Evolutionary conservation across 2,329 filamentous ascomycete species (phyloP).

Genomic region (Coniella vitis): DNA sequence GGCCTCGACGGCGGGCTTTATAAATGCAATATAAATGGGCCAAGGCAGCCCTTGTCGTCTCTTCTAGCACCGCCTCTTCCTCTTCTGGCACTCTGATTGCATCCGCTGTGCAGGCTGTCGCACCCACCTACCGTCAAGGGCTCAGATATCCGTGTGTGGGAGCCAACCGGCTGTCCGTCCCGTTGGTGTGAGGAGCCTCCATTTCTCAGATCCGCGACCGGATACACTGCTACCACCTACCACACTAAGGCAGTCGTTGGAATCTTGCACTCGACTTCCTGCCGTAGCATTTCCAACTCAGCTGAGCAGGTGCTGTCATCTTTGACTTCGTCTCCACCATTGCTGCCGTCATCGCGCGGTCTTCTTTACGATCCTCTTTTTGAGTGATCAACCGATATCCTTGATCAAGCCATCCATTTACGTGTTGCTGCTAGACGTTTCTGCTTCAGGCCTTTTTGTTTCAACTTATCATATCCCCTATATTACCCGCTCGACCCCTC

Average conservation of each 20-base stretch:
- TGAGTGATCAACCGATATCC: neutral
- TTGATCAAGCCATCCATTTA: neutral
- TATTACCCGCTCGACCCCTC: too few species aligned
- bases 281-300: slow-evolving; percentile 5
- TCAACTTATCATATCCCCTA: too few species aligned
- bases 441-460: too few species aligned
- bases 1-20: slow-evolving; percentile 2
- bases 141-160: slow-evolving; percentile 1
- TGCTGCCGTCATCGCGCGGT: slow-evolving; percentile 5
- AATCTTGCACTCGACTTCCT: neutral
- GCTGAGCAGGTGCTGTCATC: slow-evolving; percentile 7
- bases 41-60: neutral
- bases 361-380: neutral
- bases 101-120: neutral
- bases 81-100: neutral
- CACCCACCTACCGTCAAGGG: neutral
- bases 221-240: slow-evolving; percentile 15
- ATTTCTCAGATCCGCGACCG: slow-evolving; percentile 6
- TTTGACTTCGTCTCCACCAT: neutral
- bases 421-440: too few species aligned
- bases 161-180: neutral
- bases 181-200: neutral
- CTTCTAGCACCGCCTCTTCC: slow-evolving; percentile 1
- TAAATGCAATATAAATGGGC: slow-evolving; percentile 11
- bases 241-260: slow-evolving; percentile 12